Percentiles rank a stretch among this genome's conserved stretches.
Evolutionary conservation across 768 basidiomycete genomes (phyloP).

Genomic region (Amanita pseudoporphyria): DNA sequence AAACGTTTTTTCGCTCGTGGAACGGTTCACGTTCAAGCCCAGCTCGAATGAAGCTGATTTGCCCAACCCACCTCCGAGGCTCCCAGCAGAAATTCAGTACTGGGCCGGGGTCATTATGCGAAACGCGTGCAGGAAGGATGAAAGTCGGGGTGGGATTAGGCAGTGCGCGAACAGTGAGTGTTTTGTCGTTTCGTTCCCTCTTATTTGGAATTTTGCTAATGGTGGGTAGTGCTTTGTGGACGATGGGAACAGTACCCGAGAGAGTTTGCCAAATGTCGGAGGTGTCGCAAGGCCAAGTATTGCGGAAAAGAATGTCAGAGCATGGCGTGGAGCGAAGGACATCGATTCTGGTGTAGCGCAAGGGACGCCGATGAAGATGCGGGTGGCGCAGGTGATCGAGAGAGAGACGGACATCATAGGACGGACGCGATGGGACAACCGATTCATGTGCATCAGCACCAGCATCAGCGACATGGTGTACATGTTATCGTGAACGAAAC

Average conservation of each 20-base stretch:
- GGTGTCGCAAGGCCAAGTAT: conserved; percentile 97
- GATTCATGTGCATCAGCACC: not conserved
- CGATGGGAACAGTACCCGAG: conserved; percentile 88
- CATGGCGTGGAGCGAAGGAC: conserved; percentile 93
- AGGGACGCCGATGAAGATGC: conserved; percentile 40
- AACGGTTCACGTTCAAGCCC: conserved; percentile 92
- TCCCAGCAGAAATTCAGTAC: conserved; percentile 90
- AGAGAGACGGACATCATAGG: conserved; percentile 1
- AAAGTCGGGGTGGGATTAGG: conserved; percentile 81
- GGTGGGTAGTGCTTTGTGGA: conserved; percentile 74
- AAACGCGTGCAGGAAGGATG: conserved; percentile 97
- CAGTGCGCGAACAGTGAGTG: conserved; percentile 91
- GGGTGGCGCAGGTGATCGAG: conserved; percentile 8
- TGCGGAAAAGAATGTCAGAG: conserved; percentile 97
- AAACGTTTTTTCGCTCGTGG: conserved; percentile 94
- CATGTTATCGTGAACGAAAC: not conserved
- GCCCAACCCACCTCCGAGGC: conserved; percentile 55
- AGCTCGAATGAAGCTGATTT: conserved; percentile 71
- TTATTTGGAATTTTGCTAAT: not conserved
- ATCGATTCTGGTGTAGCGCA: conserved; percentile 88
- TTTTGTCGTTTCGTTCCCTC: conserved; percentile 1
- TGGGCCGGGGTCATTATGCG: conserved; percentile 99
- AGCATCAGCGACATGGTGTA: not conserved
- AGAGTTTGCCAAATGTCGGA: conserved; percentile 93
- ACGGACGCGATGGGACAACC: not conserved